phyloP scores from a whole-genome alignment of 2,329 filamentous ascomycete species.

The Microdochium paspali region DNA sequence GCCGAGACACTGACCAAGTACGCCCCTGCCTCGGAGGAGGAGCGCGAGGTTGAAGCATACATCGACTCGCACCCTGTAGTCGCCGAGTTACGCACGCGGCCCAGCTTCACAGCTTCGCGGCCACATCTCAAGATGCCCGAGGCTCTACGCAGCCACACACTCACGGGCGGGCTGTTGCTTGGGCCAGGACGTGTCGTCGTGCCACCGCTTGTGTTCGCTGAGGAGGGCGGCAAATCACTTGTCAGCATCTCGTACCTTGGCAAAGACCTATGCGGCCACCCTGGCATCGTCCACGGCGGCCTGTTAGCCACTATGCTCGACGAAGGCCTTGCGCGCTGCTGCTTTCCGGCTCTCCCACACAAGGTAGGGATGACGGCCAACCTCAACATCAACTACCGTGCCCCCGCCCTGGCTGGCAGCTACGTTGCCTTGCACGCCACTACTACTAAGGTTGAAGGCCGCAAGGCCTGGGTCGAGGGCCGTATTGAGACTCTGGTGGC shows the following conservation, averaged over 20 bases:
- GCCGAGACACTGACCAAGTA: constrained; percentile 64
- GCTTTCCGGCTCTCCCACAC: constrained; percentile 79
- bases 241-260: constrained; percentile 73
- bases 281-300: constrained; percentile 84
- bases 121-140: constrained; percentile 82
- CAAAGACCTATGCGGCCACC: constrained; percentile 74
- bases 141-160: constrained; percentile 58
- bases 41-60: constrained; percentile 55
- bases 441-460: constrained; percentile 78
- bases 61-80: constrained; percentile 72
- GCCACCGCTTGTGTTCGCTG: constrained; percentile 69
- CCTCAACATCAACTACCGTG: constrained; percentile 73
- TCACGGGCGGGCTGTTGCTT: constrained; percentile 73
- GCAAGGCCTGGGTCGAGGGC: constrained; percentile 91
- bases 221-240: constrained; percentile 58
- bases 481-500: constrained; percentile 68
- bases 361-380: constrained; percentile 81
- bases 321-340: constrained; percentile 80
- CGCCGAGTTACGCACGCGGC: constrained; percentile 54
- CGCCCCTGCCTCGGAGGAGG: constrained; percentile 42
- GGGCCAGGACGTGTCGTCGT: constrained; percentile 70
- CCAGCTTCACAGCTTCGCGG: constrained; percentile 63
- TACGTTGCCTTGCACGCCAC: constrained; percentile 72
- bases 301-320: constrained; percentile 87
- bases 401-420: constrained; percentile 64